Percentiles rank a stretch among this genome's conserved stretches.
These are phyloP conservation scores for Phytophthora vignae DNA, from an alignment of 352 stramenopile species.

Conservation along the genomic window DNA sequence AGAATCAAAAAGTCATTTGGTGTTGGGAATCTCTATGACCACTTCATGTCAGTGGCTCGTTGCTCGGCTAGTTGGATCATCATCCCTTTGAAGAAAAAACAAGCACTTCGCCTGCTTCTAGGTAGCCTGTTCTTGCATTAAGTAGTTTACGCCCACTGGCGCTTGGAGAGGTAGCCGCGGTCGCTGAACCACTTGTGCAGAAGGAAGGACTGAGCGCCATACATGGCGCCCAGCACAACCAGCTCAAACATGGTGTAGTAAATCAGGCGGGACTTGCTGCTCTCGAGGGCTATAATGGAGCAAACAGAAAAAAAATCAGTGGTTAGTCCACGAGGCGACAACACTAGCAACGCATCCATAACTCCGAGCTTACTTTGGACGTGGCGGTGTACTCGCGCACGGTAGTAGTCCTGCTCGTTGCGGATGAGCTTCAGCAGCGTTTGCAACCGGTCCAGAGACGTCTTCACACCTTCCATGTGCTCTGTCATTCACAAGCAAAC, in stretches of 20 bases:
- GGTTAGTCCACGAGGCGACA: conserved; percentile 8
- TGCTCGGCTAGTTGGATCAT: conserved; percentile 17
- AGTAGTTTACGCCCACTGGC: conserved; percentile 67
- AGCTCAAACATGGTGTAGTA: conserved; percentile 85
- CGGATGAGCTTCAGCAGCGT: conserved; percentile 75
- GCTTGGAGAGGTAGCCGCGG: conserved; percentile 72
- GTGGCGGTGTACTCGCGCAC: conserved; percentile 70
- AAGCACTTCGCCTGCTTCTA: conserved; percentile 5
- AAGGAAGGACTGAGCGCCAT: conserved; percentile 76
- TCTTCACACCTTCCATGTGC: conserved; percentile 73
- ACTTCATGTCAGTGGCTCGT: conserved; percentile 19
- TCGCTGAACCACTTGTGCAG: conserved; percentile 90
- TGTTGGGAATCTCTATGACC: conserved; percentile 31
- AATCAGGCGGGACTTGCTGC: conserved; percentile 81
- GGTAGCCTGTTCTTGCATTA: conserved; percentile 1
- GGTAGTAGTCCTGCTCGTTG: conserved; percentile 86
- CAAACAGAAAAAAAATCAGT: not conserved
- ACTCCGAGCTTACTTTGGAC: conserved; percentile 62
- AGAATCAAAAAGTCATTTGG: conserved; percentile 28
- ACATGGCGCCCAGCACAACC: conserved; percentile 69
- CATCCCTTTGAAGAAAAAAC: conserved; percentile 12
- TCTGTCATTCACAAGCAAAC: conserved; percentile 43
- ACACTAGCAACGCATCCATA: not conserved
- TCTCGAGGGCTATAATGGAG: conserved; percentile 59
- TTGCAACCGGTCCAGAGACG: conserved; percentile 66